Base-by-base conservation (phyloP, 192 early-diverging fungal species). In the Backusella morwellensis region DNA sequence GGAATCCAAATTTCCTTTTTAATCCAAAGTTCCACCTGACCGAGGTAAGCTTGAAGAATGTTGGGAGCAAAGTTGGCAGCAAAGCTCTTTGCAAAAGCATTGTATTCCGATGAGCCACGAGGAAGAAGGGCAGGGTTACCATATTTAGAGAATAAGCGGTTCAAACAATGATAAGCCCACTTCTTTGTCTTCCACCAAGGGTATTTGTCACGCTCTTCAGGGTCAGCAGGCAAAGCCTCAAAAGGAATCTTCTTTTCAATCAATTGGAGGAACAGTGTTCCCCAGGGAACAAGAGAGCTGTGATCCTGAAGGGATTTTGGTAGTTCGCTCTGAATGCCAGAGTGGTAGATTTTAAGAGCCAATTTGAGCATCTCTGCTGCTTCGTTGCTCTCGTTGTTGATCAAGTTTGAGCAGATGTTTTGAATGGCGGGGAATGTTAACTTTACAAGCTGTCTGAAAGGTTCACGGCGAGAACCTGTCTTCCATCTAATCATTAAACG, bases 101-200 rank as follows among this genome's bases (percentile, higher is more conserved):
- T 81, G 77, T 90, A 89, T 68, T 85, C 75, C 74, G 77, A 78
- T 7, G 84, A 74, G 23, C 86, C 81, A 19, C 80, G 73, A 14
- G 90, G 84, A 56, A 95, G 79, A 29, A 88, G 81, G 9, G 91
- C 86, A 21, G 91, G 92, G 78, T 93, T 95, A 59, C 94, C 92
- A 74, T 92, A 92, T 70, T 85, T 84, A 42, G 82, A 76, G 73
- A 97, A 96, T 11, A 95, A 88, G 23, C 90, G 91, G 88, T 97
- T 95, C 78, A 99, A 85, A 83, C 91, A 94, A 73, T 89, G 90
- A 79, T 92, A 92, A 8, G 97, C 93, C 97, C 98, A 98, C 79
- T 97, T 97, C 82, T 97, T 98, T 70, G 93, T 92, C 86, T 97
- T 96, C 93, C 93, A 96, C 87, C 90, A 95, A 23, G 92, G 91